phyloP scores from a whole-genome alignment of 306 rosid species.

The Albizia julibrissin region DNA sequence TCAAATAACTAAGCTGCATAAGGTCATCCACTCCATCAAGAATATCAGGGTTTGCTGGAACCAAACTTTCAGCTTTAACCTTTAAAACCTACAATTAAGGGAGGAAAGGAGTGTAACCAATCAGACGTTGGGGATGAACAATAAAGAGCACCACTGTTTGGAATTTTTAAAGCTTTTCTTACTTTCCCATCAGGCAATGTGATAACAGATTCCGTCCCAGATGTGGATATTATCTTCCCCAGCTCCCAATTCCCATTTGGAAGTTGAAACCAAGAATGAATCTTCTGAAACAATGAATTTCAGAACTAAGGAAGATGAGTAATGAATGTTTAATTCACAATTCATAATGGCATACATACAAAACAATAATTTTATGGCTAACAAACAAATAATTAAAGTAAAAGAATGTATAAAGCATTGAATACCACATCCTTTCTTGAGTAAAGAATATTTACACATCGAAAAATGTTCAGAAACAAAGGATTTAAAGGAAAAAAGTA shows the following conservation, averaged over 20 bases:
- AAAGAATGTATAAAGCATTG: neutral
- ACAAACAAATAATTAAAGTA: neutral
- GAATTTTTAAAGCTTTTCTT: neutral
- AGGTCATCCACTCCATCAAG: constrained; percentile 99
- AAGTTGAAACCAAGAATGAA: neutral
- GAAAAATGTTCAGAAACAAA: constrained; percentile 2
- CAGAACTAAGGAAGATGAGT: neutral
- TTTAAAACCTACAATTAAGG: constrained; percentile 61
- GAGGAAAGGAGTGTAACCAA: constrained; percentile 10
- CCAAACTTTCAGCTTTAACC: constrained; percentile 68
- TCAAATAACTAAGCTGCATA: constrained; percentile 96
- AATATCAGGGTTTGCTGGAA: constrained; percentile 90
- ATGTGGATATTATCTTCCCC: neutral
- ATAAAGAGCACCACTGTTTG: constrained; percentile 4
- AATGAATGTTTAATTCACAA: neutral
- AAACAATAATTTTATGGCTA: neutral
- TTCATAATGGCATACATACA: neutral
- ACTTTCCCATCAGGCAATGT: neutral
- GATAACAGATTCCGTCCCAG: neutral
- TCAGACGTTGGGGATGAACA: neutral
- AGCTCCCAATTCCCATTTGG: neutral
- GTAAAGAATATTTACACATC: neutral
- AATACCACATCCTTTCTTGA: constrained; percentile 2
- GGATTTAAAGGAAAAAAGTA: constrained; percentile 20
- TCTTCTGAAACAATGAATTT: neutral